These are phyloP conservation scores for Canna indica DNA, from an alignment of 176 grass and related monocot species.

Conservation along the genomic window DNA sequence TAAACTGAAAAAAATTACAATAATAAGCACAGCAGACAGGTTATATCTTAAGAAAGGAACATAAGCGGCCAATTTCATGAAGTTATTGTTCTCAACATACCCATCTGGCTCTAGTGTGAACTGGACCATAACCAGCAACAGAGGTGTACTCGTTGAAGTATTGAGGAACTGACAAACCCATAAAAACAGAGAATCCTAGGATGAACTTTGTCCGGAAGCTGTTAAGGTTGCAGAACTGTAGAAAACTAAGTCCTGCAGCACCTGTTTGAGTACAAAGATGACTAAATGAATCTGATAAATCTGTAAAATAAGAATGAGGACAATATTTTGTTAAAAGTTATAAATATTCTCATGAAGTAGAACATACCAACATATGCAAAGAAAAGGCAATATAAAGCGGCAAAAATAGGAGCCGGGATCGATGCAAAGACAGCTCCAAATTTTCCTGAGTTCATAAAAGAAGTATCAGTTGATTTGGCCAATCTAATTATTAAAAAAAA, in stretches of 20 bases:
- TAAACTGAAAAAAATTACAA: constrained; percentile 52
- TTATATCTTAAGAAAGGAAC: neutral
- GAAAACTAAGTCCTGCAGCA: constrained; percentile 76
- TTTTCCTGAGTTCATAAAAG: constrained; percentile 49
- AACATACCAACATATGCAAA: constrained; percentile 94
- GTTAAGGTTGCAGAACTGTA: constrained; percentile 98
- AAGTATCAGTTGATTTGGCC: neutral
- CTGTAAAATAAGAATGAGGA: neutral
- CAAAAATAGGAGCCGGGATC: constrained; percentile 87
- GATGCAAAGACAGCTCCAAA: constrained; percentile 99
- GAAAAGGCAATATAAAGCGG: constrained; percentile 94
- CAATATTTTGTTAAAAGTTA: neutral
- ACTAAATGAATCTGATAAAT: constrained; percentile 4
- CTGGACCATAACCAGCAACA: constrained; percentile 82
- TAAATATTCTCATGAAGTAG: constrained; percentile 4
- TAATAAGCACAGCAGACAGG: constrained; percentile 6
- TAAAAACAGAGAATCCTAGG: constrained; percentile 83
- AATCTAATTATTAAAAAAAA: neutral
- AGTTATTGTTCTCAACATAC: constrained; percentile 27
- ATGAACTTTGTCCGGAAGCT: constrained; percentile 98
- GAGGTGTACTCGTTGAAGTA: constrained; percentile 99
- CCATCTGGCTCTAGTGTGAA: constrained; percentile 82
- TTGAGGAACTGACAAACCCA: constrained; percentile 94
- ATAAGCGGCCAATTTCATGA: neutral
- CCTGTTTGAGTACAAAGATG: constrained; percentile 34